Evolutionary conservation across 2,329 filamentous ascomycete genomes (phyloP), one percentile per base, ranked within the genome.

Genomic region (Monosporascus sp.): DNA sequence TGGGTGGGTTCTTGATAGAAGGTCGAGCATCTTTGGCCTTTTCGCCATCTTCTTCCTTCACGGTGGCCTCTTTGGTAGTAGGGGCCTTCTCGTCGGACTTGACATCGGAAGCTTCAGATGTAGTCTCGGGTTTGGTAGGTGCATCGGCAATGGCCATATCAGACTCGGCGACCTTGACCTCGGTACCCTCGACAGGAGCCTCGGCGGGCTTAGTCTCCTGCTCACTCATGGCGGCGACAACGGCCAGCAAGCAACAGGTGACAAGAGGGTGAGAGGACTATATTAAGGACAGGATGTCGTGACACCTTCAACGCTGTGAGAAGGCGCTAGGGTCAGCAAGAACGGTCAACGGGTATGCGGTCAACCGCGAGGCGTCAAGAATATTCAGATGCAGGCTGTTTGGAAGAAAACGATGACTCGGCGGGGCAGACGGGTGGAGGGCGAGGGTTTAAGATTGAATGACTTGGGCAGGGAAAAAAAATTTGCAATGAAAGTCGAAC

Each of bases 131-230:
- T 57, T 67, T 63, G 46, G 48, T 51, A 38, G 62, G 31, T 48
- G 59, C 58, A 48, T 66, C 63, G 22, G 57, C 43, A 7, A 37
- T 47, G n/a, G 49, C 60, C 37, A 55, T 46, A 35, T 65, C 63
- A 8, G 20, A n/a, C n/a, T 51, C 52, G 37, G 48, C 37, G 35
- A 37, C 22, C 9, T 53, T 37, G 26, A 48, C 50, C 26, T 47
- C 24, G 37, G 40, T 7, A 20, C 26, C 38, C 20, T 20, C 47
- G 45, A 50, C 17, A 43, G 52, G 44, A 58, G 71, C 66, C 66
- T 75, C 72, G 45, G 65, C 65, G 51, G 70, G 68, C 65, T 74
- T 75, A 61, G 66, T 64, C 47, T 71, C 66, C 54, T 68, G 67
- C 55, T 72, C 71, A 58, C 69, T 67, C 64, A 69, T 68, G 18